Conservation (phyloP, 2,329 filamentous ascomycete genomes). For the Pseudogymnoascus sp. region DNA sequence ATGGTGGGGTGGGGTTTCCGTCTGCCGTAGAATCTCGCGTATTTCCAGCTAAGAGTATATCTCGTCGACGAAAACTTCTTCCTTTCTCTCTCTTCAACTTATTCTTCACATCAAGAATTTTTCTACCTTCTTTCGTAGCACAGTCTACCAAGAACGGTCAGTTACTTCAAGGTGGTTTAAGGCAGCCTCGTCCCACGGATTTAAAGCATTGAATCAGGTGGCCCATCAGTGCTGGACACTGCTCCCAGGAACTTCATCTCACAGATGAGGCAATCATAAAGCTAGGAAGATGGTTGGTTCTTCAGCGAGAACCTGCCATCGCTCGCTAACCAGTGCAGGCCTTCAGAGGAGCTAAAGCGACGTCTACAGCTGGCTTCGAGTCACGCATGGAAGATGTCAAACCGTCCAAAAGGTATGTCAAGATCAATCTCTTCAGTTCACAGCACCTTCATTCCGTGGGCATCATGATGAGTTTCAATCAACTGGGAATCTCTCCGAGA, state of each 20-base stretch:
- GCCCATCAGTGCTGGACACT: conserved; percentile 7
- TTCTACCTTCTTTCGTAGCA: conserved; percentile 4
- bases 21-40: conserved; percentile 6
- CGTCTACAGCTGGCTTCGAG: conserved; percentile 68
- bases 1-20: neutral
- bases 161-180: conserved; percentile 1
- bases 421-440: conserved; percentile 9
- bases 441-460: conserved; percentile 22
- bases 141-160: conserved; percentile 7
- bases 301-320: conserved; percentile 9
- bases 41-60: conserved; percentile 5
- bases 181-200: neutral
- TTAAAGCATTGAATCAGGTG: conserved; percentile 6
- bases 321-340: conserved; percentile 17
- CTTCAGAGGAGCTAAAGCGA: conserved; percentile 44
- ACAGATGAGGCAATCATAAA: neutral
- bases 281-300: conserved; percentile 8
- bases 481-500: conserved; percentile 99
- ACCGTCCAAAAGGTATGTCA: conserved; percentile 77
- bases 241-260: neutral
- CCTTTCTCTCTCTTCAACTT: neutral
- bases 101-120: conserved; percentile 6
- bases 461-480: conserved; percentile 67
- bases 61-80: conserved; percentile 6
- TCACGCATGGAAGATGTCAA: conserved; percentile 75